Evolutionary conservation across 495 filamentous ascomycete genomes (phyloP).

Genomic region (Trichoderma parareesei): DNA sequence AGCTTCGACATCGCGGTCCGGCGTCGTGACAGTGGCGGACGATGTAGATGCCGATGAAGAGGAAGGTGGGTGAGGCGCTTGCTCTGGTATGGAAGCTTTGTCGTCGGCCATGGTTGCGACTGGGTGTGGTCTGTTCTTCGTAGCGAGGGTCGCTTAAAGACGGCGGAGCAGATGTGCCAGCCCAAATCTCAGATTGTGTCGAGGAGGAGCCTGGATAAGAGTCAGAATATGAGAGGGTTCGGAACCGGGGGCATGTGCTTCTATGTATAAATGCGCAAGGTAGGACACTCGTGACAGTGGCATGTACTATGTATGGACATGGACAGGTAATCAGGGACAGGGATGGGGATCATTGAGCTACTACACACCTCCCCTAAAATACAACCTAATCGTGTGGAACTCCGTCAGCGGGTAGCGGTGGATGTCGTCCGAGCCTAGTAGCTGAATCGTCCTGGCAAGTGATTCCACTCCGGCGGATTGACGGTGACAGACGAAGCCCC

Average conservation of each 20-base stretch:
- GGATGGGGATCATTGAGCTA: not conserved
- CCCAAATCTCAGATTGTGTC: not conserved
- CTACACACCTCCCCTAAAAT: constrained; percentile 5
- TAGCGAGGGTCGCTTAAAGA: not conserved
- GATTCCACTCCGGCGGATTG: not conserved
- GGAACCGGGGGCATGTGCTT: not conserved
- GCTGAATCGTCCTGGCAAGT: not conserved
- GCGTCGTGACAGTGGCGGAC: constrained; percentile 9
- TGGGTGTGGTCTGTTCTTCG: not conserved
- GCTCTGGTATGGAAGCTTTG: not conserved
- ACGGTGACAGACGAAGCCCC: not conserved
- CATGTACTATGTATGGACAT: not conserved
- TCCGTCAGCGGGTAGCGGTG: not conserved
- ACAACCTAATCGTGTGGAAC: constrained; percentile 5
- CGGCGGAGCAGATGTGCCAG: not conserved
- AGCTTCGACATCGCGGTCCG: constrained; percentile 20
- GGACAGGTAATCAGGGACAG: not conserved
- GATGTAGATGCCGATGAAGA: constrained; percentile 8
- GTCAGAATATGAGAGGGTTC: not conserved
- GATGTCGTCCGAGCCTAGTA: not conserved
- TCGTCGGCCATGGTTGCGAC: not conserved
- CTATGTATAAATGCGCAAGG: not conserved
- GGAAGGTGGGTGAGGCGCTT: not conserved
- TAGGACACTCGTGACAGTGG: too few relatives aligned
- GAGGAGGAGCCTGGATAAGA: not conserved